Percentiles rank a stretch among this genome's conserved stretches.
phyloP scores from a whole-genome alignment of 140 eudicot genomes.

The Ambrosia hybrid region DNA sequence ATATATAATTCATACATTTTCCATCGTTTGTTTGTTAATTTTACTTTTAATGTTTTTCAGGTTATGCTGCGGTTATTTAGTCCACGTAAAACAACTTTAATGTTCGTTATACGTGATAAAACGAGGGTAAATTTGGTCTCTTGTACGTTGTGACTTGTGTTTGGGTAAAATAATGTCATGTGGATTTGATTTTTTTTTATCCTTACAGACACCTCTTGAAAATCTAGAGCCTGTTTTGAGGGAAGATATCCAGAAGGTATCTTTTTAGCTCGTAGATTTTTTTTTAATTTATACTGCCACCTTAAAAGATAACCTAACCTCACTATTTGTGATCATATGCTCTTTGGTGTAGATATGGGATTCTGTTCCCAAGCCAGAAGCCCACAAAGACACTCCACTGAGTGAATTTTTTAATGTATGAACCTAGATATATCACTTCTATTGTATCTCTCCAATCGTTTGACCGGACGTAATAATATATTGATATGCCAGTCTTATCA shows the following conservation, averaged over 20 bases:
- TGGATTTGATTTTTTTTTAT: constrained; percentile 16
- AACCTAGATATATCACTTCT: neutral
- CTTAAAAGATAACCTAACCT: neutral
- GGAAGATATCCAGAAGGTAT: constrained; percentile 93
- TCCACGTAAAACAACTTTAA: constrained; percentile 93
- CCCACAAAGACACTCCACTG: constrained; percentile 85
- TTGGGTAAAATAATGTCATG: constrained; percentile 13
- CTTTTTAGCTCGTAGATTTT: neutral
- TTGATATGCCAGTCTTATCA: neutral
- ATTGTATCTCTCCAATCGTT: neutral
- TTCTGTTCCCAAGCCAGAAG: constrained; percentile 95
- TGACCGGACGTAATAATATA: neutral
- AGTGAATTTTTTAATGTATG: constrained; percentile 97
- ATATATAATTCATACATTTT: neutral
- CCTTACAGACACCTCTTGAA: constrained; percentile 84
- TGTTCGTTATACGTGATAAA: constrained; percentile 97
- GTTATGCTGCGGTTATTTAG: constrained; percentile 98
- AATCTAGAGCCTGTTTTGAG: constrained; percentile 89
- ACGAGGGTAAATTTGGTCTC: constrained; percentile 59
- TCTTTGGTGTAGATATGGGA: constrained; percentile 81
- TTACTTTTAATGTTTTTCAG: constrained; percentile 40
- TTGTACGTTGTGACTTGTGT: neutral
- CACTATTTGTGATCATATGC: constrained; percentile 8
- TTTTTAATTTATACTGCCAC: constrained; percentile 2
- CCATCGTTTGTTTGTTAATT: constrained; percentile 7